Evolutionary conservation across 1,284 basidiomycete genomes (phyloP).

Genomic region (Apiotrichum porosum): DNA sequence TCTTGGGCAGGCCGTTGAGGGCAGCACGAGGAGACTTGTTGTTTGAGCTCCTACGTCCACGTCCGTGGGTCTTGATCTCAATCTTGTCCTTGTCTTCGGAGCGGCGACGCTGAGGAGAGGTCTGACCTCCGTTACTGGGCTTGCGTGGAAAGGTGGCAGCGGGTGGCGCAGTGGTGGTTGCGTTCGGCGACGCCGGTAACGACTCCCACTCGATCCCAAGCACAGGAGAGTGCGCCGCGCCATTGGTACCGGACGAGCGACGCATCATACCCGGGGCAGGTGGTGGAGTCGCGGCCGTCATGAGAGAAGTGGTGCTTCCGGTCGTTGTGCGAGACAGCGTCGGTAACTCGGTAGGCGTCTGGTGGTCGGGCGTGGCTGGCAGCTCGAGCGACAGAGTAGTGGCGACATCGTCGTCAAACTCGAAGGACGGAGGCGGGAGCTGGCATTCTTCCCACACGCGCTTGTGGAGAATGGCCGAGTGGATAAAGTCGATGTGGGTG

Average conservation of each 20-base stretch:
- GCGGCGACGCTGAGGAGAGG: no score
- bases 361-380: slow-evolving; percentile 10
- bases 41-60: no score
- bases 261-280: background rate
- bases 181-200: background rate
- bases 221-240: background rate
- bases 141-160: no score
- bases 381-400: slow-evolving; percentile 7
- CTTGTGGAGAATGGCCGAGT: slow-evolving; percentile 15
- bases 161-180: no score
- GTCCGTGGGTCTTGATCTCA: background rate
- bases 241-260: slow-evolving; percentile 5
- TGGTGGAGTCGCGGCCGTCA: slow-evolving; percentile 2
- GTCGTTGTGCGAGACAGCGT: slow-evolving; percentile 15
- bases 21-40: no score
- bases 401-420: slow-evolving; percentile 6
- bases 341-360: slow-evolving; percentile 8
- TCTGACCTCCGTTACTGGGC: no score
- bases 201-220: slow-evolving; percentile 18
- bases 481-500: slow-evolving; percentile 20
- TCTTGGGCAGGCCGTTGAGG: slow-evolving; percentile 1
- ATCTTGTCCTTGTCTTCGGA: no score
- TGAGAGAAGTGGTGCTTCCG: slow-evolving; percentile 7
- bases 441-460: slow-evolving; percentile 23
- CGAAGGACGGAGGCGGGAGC: slow-evolving; percentile 6